Evolutionary conservation across 306 rosid genomes (phyloP).

Genomic region (Hippophae rhamnoides): DNA sequence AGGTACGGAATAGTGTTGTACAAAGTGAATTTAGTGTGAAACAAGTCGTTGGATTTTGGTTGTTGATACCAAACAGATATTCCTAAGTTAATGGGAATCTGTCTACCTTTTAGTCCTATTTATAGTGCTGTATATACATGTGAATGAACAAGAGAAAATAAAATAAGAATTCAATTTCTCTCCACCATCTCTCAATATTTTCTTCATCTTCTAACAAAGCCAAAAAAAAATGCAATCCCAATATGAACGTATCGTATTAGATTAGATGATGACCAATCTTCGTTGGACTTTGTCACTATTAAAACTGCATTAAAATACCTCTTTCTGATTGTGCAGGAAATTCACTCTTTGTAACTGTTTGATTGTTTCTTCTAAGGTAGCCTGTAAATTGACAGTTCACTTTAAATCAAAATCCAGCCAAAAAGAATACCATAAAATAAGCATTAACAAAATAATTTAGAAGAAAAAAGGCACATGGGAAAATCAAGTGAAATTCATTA

Average conservation of each 20-base stretch:
- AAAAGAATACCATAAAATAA: not conserved
- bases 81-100: no score
- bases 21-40: no score
- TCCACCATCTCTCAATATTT: no score
- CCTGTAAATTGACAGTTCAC: slow-evolving; percentile 23
- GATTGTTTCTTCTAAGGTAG: slow-evolving; percentile 21
- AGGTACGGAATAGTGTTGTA: no score
- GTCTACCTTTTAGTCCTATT: no score
- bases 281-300: not conserved
- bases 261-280: not conserved
- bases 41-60: no score
- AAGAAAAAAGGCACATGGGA: slow-evolving; percentile 1
- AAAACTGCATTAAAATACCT: slow-evolving; percentile 18
- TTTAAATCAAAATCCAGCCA: slow-evolving; percentile 5
- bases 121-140: no score
- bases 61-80: no score
- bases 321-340: slow-evolving; percentile 26
- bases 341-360: slow-evolving; percentile 25
- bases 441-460: not conserved
- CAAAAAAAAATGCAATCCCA: not conserved
- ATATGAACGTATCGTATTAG: not conserved
- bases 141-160: no score
- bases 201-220: no score
- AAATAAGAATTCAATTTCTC: no score
- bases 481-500: not conserved